Percentiles rank a stretch among this genome's conserved stretches.
These are phyloP conservation scores for Populus trichocarpa DNA, from an alignment of 441 rosid species.

Conservation along the genomic window DNA sequence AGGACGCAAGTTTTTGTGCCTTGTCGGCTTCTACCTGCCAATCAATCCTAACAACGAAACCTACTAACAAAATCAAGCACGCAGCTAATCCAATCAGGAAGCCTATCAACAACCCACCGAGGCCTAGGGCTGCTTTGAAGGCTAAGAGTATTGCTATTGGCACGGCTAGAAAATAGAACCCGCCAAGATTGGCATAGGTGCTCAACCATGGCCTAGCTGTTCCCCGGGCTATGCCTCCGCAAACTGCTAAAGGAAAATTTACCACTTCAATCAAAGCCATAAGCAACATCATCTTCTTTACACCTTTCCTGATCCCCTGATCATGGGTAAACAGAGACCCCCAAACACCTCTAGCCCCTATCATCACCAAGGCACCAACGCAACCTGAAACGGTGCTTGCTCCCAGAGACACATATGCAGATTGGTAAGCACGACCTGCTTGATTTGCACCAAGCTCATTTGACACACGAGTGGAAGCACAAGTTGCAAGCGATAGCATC, in stretches of 20 bases:
- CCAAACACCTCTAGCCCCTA: conserved; percentile 66
- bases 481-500: conserved; percentile 69
- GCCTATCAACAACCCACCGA: conserved; percentile 64
- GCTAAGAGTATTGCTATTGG: conserved; percentile 56
- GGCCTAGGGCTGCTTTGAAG: conserved; percentile 52
- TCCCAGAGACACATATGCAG: conserved; percentile 49
- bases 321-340: conserved; percentile 60
- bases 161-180: conserved; percentile 70
- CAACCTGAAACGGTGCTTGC: conserved; percentile 43
- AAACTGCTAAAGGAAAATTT: conserved; percentile 66
- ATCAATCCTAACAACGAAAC: conserved; percentile 44
- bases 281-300: conserved; percentile 61
- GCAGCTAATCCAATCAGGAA: conserved; percentile 46
- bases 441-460: conserved; percentile 83
- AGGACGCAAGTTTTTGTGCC: conserved; percentile 51
- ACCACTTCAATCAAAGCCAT: conserved; percentile 62
- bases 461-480: conserved; percentile 69
- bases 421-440: conserved; percentile 40
- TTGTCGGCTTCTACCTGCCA: conserved; percentile 68
- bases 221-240: conserved; percentile 72
- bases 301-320: conserved; percentile 41
- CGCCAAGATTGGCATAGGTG: conserved; percentile 64
- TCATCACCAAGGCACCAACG: conserved; percentile 45
- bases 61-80: conserved; percentile 42
- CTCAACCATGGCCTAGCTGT: conserved; percentile 71